Percentiles rank a stretch among this genome's conserved stretches.
These are phyloP conservation scores for Mortierella sp. DNA, from an alignment of 371 early-diverging fungal species.

Conservation along the genomic window DNA sequence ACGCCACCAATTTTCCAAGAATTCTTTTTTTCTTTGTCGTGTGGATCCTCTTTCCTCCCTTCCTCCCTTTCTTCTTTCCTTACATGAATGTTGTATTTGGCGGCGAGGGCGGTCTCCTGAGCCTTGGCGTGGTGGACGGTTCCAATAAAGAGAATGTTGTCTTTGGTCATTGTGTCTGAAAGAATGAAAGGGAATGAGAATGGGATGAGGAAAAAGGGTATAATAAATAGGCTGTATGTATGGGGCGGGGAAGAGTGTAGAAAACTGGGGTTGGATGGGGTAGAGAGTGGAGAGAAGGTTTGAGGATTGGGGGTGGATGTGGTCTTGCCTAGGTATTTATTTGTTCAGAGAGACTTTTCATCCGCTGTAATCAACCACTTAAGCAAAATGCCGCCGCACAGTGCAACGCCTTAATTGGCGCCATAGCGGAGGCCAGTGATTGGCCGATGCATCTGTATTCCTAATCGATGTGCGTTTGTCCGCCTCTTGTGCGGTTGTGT, in stretches of 20 bases:
- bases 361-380: conserved; percentile 26
- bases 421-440: not conserved
- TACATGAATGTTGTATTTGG: conserved; percentile 55
- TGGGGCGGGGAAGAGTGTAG: not conserved
- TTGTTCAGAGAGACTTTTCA: not conserved
- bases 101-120: conserved; percentile 36
- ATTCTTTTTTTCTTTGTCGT: not conserved
- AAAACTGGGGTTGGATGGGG: not conserved
- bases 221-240: not conserved
- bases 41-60: not conserved
- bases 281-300: not conserved
- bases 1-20: not conserved
- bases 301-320: no score
- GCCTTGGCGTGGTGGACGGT: conserved; percentile 47
- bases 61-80: not conserved
- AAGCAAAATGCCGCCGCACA: not conserved
- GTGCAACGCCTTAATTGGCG: conserved; percentile 21
- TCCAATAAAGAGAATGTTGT: conserved; percentile 49
- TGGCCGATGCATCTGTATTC: not conserved
- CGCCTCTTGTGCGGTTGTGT: not conserved
- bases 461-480: not conserved
- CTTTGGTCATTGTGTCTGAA: conserved; percentile 40
- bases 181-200: not conserved
- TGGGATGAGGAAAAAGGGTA: not conserved
- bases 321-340: not conserved